Evolutionary conservation across 108 stramenopile species (phyloP), one percentile per base, ranked within the genome.

Genomic region (Stephanodiscus minutulus): DNA sequence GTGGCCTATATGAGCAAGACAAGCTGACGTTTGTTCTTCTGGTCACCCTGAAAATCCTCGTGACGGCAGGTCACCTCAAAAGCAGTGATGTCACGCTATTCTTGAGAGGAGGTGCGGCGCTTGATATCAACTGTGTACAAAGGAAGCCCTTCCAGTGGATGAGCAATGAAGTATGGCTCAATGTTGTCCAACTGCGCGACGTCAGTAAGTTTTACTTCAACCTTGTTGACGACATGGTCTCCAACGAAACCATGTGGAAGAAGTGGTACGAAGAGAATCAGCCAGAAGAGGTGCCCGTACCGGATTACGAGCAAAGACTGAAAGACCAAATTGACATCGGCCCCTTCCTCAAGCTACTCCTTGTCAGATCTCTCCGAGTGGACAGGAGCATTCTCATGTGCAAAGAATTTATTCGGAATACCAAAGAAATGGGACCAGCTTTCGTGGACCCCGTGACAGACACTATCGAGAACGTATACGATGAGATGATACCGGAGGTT

Each of bases 371-470:
- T 57, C 78, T 96, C 48, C 88, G 96, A 22, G 80, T 96, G 70
- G 96, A 96, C 72, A 87, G 96, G 28, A 92, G 88, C 58, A 90
- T 95, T 69, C 87, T 91, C 27, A 88, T 82, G 75, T 85, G 90
- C 64, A 92, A 92, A 72, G 87, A 94, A 46, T 96, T 95, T 64
- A 74, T 96, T 25, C 86, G 87, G 44, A 67, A 74, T 43, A 91
- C 87, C 17, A 83, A 86, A 52, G 82, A 91, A 58, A 91, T 96
- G 93, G 96, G 96, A 18, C 77, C 90, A 12, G 54, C 73, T 8
- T 96, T 85, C 66, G 93, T 96, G 17, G 94, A 96, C 65, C 96
- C 96, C 20, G 93, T 96, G 1, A 96, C 94, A 15, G 96, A 96
- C 66, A 96, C 93, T 18, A 91, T 96, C 56, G 94, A 96, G 65